A percentile compares a stretch with the other conserved stretches of the same genome.
phyloP scores from a whole-genome alignment of 1,139 yeast genomes.

The Debaryomyces sp. region DNA sequence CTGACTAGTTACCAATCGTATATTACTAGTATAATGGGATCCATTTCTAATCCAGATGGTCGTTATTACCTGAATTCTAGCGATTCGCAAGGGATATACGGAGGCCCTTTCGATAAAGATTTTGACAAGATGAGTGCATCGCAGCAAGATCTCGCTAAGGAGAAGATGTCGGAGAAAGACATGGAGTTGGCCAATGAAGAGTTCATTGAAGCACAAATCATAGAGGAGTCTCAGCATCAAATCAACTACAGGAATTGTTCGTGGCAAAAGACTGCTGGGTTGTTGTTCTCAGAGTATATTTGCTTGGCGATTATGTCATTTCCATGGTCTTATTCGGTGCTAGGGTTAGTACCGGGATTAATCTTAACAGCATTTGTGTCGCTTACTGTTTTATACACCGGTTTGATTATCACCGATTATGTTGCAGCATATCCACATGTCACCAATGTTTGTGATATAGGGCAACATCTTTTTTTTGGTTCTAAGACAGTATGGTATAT shows the following conservation, averaged over 20 bases:
- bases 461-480: constrained; percentile 58
- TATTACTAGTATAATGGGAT: background rate
- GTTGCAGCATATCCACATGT: constrained; percentile 56
- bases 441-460: constrained; percentile 59
- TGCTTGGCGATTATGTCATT: constrained; percentile 66
- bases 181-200: constrained; percentile 11
- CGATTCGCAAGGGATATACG: background rate
- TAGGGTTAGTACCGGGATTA: constrained; percentile 61
- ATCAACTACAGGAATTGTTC: constrained; percentile 57
- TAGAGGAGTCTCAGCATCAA: constrained; percentile 11
- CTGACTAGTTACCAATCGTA: background rate
- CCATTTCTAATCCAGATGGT: background rate
- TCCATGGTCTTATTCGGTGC: constrained; percentile 64
- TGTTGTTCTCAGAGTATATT: constrained; percentile 60
- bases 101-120: background rate
- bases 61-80: background rate
- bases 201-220: constrained; percentile 8
- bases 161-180: constrained; percentile 5
- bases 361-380: constrained; percentile 56
- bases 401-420: constrained; percentile 54
- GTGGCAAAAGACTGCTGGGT: constrained; percentile 61
- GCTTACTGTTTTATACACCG: constrained; percentile 55
- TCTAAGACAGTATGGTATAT: constrained; percentile 57
- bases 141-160: constrained; percentile 3
- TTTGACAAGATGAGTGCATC: constrained; percentile 1